Evolutionary conservation across 306 rosid genomes (phyloP).

Genomic region (Prunus mira): DNA sequence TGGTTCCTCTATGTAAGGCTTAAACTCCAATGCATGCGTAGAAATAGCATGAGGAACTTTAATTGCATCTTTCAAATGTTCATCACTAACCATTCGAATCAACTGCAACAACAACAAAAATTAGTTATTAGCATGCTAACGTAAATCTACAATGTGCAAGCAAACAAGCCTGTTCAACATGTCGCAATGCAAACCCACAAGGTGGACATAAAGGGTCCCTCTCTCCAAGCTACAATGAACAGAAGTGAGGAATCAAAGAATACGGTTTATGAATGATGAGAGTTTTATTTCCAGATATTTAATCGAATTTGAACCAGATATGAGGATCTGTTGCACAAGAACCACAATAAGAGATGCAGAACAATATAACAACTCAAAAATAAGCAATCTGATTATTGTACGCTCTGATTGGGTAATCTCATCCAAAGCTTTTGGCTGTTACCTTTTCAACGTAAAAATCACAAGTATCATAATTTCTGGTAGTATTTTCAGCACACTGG

Average conservation of each 20-base stretch:
- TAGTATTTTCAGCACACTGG: background rate
- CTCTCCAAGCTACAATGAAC: background rate
- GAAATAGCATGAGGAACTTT: constrained; percentile 32
- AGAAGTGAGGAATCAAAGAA: background rate
- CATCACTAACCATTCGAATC: constrained; percentile 57
- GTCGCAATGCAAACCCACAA: background rate
- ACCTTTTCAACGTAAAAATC: background rate
- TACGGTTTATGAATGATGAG: background rate
- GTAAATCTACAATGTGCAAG: constrained; percentile 7
- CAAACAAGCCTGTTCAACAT: background rate
- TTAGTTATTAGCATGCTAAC: constrained; percentile 21
- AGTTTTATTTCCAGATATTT: background rate
- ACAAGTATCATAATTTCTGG: background rate
- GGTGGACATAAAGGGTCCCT: background rate
- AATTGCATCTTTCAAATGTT: constrained; percentile 43
- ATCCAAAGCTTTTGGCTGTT: background rate
- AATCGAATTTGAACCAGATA: background rate
- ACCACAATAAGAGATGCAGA: background rate
- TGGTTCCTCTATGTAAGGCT: constrained; percentile 91
- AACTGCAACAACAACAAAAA: constrained; percentile 50
- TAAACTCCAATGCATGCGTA: constrained; percentile 77
- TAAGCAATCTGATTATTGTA: background rate
- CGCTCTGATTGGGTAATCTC: background rate
- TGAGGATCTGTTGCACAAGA: background rate
- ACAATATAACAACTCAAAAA: background rate